Base-by-base conservation (phyloP, 2,329 filamentous ascomycete genomes). In the Epicoccum sorghinum region DNA sequence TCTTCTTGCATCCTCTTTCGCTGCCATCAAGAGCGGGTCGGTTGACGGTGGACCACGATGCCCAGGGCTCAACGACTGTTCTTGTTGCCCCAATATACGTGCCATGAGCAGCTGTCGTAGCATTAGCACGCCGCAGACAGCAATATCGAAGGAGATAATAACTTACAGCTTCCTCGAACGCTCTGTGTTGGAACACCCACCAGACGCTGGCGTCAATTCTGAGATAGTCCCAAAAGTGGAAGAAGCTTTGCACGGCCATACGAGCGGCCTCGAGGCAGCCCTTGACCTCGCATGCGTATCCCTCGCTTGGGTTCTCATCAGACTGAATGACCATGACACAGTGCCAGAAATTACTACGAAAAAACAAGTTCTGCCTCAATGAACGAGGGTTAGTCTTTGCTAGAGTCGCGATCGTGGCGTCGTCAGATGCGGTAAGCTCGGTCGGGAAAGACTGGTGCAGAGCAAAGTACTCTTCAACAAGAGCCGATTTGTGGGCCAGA, bases 111-210 rank as follows among this genome's bases (percentile, higher is more conserved):
- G 69, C 75, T 77, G 12, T 8, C 13, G 18, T 2, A 12, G 4
- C 14, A 27, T 58, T 29, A 49, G 43, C 9, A 29, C 1, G 1
- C n/a, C 4, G 23, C n/a, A n/a, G 13, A 9, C 10, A 12, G 7
- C 18, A 18, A 32, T 1, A 13, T 18, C 5, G 18, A 12, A 4
- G n/a, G 12, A 10, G 10, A 6, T 3, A 1, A 9, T 2, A 22
- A 89, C 89, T 74, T 85, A 90, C 67, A 29, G 88, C 88, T 77
- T 93, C 89, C 47, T 93, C 80, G 67, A 93, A 93, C 0, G 89
- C 89, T 1, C 90, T 80, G 69, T 93, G 90, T 70, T 91, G 90
- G 62, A 92, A 91, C 0, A 91, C 89, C 89, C 89, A 93, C 89
- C 89, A 93, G 0, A 92, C 89, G 12, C 86, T 82, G 1, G 89